Evolutionary conservation across 805 yeast genomes (phyloP).

Genomic region (Suhomyces sp.): DNA sequence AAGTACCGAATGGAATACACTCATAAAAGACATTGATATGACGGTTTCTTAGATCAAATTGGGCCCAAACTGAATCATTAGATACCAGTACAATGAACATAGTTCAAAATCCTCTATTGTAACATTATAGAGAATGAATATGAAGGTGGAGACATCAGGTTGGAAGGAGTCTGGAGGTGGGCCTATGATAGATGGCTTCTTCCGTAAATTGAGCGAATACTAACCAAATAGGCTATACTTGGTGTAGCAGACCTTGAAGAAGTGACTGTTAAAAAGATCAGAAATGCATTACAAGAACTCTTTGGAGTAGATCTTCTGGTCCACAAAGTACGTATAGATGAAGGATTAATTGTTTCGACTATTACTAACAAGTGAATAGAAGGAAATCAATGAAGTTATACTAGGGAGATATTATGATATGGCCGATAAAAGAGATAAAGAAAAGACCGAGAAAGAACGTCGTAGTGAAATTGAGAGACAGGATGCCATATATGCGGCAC

Average conservation of each 20-base stretch:
- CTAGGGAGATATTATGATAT: slow-evolving; percentile 54
- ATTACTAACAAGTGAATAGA: slow-evolving; percentile 39
- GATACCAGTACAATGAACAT: too few relatives aligned
- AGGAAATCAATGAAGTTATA: slow-evolving; percentile 59
- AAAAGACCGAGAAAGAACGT: slow-evolving; percentile 16
- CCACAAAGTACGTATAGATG: slow-evolving; percentile 37
- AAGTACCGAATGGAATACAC: too few relatives aligned
- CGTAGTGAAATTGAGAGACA: slow-evolving; percentile 41
- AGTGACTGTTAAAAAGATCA: slow-evolving; percentile 67
- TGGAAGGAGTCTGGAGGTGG: too few relatives aligned
- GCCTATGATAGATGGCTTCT: too few relatives aligned
- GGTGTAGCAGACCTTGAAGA: slow-evolving; percentile 67
- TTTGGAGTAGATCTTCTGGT: slow-evolving; percentile 54
- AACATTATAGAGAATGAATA: too few relatives aligned
- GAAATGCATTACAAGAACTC: slow-evolving; percentile 71
- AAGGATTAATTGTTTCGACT: too few relatives aligned
- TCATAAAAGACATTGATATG: too few relatives aligned
- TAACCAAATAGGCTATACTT: slow-evolving; percentile 58
- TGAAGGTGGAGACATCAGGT: too few relatives aligned
- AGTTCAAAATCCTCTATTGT: too few relatives aligned
- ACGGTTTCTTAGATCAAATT: too few relatives aligned
- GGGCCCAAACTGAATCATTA: too few relatives aligned
- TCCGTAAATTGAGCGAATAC: too few relatives aligned
- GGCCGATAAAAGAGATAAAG: slow-evolving; percentile 38
- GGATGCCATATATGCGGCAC: slow-evolving; percentile 54